Conservation (phyloP, 306 rosid species). For the peach (Prunus persica) region Prunus_persica_NCBIv2 NC_034011.1:6327001-6327500, state of each 20-base stretch:
- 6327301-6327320: neutral
- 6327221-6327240: neutral
- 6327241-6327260: neutral
- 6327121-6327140: neutral
- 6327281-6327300: neutral
- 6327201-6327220: neutral
- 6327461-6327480: neutral
- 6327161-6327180: neutral
- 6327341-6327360: neutral
- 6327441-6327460: neutral
- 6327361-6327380: neutral
- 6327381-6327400: neutral
- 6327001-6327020: neutral
- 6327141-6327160: neutral
- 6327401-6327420: neutral
- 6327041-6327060: neutral
- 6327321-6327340: neutral
- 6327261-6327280: neutral
- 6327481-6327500: neutral
- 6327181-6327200: neutral
- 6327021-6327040: neutral
- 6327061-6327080: neutral
- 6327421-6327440: neutral
- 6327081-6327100: neutral
- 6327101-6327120: neutral